A percentile compares a stretch with the other conserved stretches of the same genome.
Conservation (phyloP, 805 yeast genomes). For the Starmera amethionina region DNA sequence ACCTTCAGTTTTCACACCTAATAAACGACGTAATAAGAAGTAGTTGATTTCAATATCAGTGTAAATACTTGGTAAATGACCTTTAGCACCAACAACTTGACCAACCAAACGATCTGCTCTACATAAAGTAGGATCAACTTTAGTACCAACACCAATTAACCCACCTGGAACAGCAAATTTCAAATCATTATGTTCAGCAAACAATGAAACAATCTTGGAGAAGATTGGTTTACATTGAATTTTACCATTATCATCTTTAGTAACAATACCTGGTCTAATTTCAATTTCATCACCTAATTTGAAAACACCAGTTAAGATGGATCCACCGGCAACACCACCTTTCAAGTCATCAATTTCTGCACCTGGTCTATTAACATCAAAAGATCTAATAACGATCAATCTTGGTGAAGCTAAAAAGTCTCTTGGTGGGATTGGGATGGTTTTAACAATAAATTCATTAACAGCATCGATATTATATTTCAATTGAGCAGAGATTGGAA, state of each 20-base stretch:
- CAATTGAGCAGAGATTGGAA: constrained; percentile 97
- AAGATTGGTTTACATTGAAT: constrained; percentile 94
- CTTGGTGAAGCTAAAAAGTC: constrained; percentile 92
- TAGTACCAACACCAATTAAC: constrained; percentile 98
- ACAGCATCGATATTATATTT: constrained; percentile 98
- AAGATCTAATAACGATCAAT: constrained; percentile 93
- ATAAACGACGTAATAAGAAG: constrained; percentile 88
- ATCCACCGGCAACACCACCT: constrained; percentile 99
- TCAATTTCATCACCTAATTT: constrained; percentile 97
- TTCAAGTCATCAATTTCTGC: constrained; percentile 92
- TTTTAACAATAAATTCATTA: constrained; percentile 89
- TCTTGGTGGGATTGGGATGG: constrained; percentile 93
- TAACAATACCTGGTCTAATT: constrained; percentile 98
- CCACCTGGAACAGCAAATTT: constrained; percentile 99
- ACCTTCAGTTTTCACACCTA: constrained; percentile 98
- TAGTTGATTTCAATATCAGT: constrained; percentile 97
- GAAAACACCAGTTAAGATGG: constrained; percentile 94
- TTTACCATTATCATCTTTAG: constrained; percentile 80
- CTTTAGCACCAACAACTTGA: constrained; percentile 97
- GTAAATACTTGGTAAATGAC: constrained; percentile 90
- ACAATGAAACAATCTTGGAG: constrained; percentile 86
- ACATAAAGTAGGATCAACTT: constrained; percentile 97
- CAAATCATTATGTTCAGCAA: constrained; percentile 95
- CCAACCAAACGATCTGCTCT: constrained; percentile 99
- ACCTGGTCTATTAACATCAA: constrained; percentile 99